A percentile compares a stretch with the other conserved stretches of the same genome.
These are phyloP conservation scores for Physcomitrellopsis africana DNA, from an alignment of 225 moss, liverwort and hornwort genomes.

Conservation along the genomic window DNA sequence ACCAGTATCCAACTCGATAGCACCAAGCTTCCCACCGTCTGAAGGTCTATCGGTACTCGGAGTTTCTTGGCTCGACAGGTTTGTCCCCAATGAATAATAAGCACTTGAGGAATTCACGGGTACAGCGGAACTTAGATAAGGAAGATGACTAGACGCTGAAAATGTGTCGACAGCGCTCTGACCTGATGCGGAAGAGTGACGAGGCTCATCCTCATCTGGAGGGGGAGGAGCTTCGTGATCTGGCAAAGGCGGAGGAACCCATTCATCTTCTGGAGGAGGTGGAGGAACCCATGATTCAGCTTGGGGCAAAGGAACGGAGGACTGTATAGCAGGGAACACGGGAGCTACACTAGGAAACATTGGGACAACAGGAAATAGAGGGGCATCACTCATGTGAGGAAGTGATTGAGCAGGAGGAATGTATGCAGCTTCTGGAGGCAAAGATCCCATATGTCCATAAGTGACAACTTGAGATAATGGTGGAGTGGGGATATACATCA, in stretches of 20 bases:
- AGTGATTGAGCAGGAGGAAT: conserved; percentile 39
- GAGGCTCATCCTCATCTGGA: conserved; percentile 61
- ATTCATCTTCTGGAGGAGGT: conserved; percentile 70
- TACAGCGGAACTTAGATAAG: conserved; percentile 24
- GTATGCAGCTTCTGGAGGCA: conserved; percentile 27
- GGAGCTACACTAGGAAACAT: conserved; percentile 42
- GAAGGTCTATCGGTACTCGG: conserved; percentile 25
- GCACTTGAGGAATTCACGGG: conserved; percentile 14
- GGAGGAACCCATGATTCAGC: conserved; percentile 70
- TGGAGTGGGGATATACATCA: conserved; percentile 33
- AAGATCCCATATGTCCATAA: conserved; percentile 34
- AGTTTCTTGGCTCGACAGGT: conserved; percentile 36
- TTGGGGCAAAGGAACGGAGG: conserved; percentile 43
- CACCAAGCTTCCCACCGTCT: conserved; percentile 32
- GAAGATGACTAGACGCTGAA: conserved; percentile 18
- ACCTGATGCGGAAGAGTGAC: conserved; percentile 35
- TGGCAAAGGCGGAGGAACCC: conserved; percentile 67
- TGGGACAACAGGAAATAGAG: conserved; percentile 50
- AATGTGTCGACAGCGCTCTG: neutral
- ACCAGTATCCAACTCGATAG: conserved; percentile 33
- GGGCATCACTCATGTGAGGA: conserved; percentile 31
- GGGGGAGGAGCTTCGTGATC: conserved; percentile 68
- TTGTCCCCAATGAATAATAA: conserved; percentile 36
- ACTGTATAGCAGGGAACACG: conserved; percentile 29
- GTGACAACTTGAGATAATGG: conserved; percentile 30